Conservation (phyloP, 805 yeast genomes). For the Zygosaccharomyces lentus region DNA sequence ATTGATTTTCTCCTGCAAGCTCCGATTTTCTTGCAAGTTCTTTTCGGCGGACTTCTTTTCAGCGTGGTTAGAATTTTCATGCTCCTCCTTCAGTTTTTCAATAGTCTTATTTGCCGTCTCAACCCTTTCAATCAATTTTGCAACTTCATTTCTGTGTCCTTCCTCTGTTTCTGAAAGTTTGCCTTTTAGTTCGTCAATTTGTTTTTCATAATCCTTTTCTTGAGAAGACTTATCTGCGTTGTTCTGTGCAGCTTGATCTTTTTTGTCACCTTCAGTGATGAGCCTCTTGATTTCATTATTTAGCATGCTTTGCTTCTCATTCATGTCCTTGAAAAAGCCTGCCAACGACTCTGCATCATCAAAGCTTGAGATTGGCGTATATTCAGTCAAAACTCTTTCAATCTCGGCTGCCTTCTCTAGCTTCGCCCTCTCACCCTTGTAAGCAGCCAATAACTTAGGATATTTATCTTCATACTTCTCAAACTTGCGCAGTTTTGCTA, state of each 20-base stretch:
- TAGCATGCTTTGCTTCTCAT: conserved; percentile 55
- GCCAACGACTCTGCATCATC: conserved; percentile 66
- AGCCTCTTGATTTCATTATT: conserved; percentile 60
- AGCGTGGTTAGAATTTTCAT: background rate
- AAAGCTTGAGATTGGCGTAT: conserved; percentile 75
- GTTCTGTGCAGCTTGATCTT: conserved; percentile 12
- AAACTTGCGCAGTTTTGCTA: conserved; percentile 65
- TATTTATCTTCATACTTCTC: conserved; percentile 87
- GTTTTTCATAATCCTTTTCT: conserved; percentile 3
- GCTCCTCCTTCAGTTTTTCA: conserved; percentile 2
- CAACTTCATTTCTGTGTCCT: background rate
- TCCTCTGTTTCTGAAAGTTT: conserved; percentile 6
- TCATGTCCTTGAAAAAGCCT: conserved; percentile 62
- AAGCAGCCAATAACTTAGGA: conserved; percentile 79
- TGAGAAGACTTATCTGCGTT: conserved; percentile 4
- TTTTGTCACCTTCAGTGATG: conserved; percentile 16
- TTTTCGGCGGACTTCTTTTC: background rate
- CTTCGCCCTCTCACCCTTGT: conserved; percentile 71
- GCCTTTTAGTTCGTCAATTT: conserved; percentile 1
- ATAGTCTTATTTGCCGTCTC: background rate
- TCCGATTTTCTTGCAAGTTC: background rate
- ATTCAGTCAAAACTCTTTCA: conserved; percentile 67
- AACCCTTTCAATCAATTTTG: conserved; percentile 1
- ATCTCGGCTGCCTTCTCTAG: conserved; percentile 54
- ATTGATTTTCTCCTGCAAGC: conserved; percentile 1